Base-by-base conservation (phyloP, 176 grass and related monocot genomes). In the Musa itinerans region DNA sequence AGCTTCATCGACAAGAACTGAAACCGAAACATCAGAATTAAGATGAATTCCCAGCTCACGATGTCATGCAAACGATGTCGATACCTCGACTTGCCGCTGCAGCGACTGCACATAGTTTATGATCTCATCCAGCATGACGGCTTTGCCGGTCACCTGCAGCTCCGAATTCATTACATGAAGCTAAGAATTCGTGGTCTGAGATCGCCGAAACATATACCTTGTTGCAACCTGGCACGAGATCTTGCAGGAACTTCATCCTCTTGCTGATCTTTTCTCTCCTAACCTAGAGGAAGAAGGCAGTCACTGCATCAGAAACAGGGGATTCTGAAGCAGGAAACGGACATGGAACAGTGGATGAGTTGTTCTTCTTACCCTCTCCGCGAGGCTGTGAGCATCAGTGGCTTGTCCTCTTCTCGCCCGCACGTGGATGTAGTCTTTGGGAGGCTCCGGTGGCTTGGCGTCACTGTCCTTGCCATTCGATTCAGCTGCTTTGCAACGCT, bases 71-170 rank as follows among this genome's bases (percentile, higher is more conserved):
- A n/a, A 51, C 2, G 56, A 19, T 52, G 9, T 14, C 8, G 17
- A 27, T 83, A 92, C 89, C 86, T 92, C 89, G 24, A 92, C 89
- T 43, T 88, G 89, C 3, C 86, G 83, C 89, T 92, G 89, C 83
- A 92, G 77, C 53, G 89, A 92, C 78, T 86, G 89, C 22, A 88
- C 89, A 26, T 92, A 92, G 81, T 92, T 88, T 72, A 92, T 88
- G 70, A 92, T 92, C 83, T 92, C 89, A 65, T 92, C 89, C 12
- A 92, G 83, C 89, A 92, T 92, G 12, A 92, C 83, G 13, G 89
- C 86, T 77, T 92, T 92, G 13, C 86, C 89, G 16, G 89, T 92
- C 63, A 92, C 79, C 89, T 92, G 74, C 24, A 74, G 24, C n/a
- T 53, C 23, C 69, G 14, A 48, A 19, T 2, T 27, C 11, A 64